Percentiles rank a stretch among this genome's conserved stretches.
Evolutionary conservation across 139 green algal genomes (phyloP).

Genomic region (Chlamydomonas asymmetrica): DNA sequence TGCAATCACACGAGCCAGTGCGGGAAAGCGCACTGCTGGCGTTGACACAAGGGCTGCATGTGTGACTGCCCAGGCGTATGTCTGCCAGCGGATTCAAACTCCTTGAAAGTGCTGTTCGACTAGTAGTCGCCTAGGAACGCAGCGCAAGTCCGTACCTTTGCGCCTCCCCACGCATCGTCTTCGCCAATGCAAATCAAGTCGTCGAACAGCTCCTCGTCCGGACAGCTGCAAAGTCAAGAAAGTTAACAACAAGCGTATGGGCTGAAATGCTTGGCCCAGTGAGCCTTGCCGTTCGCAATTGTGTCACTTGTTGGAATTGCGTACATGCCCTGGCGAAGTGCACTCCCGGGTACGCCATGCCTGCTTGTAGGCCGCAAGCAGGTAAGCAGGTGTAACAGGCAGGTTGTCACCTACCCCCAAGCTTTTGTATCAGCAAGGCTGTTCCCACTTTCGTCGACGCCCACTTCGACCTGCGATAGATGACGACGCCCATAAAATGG

Average conservation of each 20-base stretch:
- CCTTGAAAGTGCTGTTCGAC: neutral
- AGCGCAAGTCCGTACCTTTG: neutral
- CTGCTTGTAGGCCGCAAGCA: neutral
- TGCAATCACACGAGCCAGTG: too few species aligned
- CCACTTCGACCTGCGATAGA: conserved; percentile 45
- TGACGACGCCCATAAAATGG: too few species aligned
- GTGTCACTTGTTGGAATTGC: neutral
- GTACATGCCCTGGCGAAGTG: neutral
- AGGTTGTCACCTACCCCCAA: neutral
- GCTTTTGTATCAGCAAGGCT: conserved; percentile 10
- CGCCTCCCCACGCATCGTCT: conserved; percentile 12
- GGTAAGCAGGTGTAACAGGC: neutral
- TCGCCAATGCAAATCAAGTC: conserved; percentile 30
- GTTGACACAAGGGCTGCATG: too few species aligned
- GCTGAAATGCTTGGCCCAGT: neutral
- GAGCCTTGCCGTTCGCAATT: neutral
- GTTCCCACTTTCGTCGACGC: conserved; percentile 37
- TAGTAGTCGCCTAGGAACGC: neutral
- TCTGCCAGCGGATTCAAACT: too few species aligned
- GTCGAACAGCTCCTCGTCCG: conserved; percentile 42
- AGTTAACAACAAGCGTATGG: neutral
- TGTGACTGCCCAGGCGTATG: too few species aligned
- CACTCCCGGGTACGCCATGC: too few species aligned
- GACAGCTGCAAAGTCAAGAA: neutral
- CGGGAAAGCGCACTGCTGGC: too few species aligned